Conservation (phyloP, 2,329 filamentous ascomycete species). For the Aspergillus thermomutatus region DNA sequence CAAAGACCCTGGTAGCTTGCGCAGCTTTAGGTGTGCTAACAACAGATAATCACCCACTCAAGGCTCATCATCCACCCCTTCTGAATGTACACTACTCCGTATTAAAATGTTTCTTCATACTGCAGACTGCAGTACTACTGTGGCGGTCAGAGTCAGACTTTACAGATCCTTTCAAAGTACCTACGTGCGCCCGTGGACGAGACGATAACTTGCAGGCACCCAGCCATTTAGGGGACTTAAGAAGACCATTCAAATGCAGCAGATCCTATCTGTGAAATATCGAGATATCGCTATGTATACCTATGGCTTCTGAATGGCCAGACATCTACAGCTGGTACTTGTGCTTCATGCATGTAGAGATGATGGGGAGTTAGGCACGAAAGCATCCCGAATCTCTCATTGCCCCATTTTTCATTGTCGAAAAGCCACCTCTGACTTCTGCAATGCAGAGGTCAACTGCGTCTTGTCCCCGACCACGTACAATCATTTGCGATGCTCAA, state of each 20-base stretch:
- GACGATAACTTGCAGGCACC: background rate
- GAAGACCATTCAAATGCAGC: background rate
- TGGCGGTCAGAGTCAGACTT: background rate
- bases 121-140: background rate
- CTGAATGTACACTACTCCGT: background rate
- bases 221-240: background rate
- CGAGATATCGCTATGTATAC: background rate
- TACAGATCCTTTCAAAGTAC: background rate
- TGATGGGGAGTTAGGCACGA: background rate
- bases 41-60: background rate
- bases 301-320: background rate
- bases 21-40: background rate
- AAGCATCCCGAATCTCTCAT: background rate
- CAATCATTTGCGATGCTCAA: background rate
- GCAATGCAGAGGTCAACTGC: background rate
- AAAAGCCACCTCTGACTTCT: background rate
- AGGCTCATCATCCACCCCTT: background rate
- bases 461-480: background rate
- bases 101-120: background rate
- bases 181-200: background rate
- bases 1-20: background rate
- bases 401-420: background rate
- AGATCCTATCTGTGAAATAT: background rate
- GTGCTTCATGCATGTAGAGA: background rate
- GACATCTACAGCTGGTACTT: background rate